Percentiles rank a stretch among this genome's conserved stretches.
phyloP scores from a whole-genome alignment of 1,284 basidiomycete species.

The Boletellus dicymbophilus region DNA sequence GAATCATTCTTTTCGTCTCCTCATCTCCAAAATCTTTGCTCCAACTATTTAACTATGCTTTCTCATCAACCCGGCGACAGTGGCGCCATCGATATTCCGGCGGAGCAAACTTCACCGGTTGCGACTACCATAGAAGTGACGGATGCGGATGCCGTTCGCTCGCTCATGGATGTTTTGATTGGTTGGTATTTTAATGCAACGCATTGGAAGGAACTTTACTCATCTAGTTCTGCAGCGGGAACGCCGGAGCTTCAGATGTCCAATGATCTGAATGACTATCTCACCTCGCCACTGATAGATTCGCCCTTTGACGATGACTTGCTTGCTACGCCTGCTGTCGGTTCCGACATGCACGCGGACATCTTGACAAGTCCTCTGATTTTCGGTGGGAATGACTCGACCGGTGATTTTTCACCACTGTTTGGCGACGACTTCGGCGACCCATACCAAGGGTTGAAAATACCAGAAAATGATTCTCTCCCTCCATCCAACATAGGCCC shows the following conservation, averaged over 20 bases:
- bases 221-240: slow-evolving; percentile 17
- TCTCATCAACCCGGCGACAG: slow-evolving; percentile 37
- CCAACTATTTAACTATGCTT: slow-evolving; percentile 52
- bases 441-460: slow-evolving; percentile 15
- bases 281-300: slow-evolving; percentile 51
- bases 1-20: slow-evolving; percentile 25
- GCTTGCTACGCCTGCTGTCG: slow-evolving; percentile 56
- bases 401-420: slow-evolving; percentile 30
- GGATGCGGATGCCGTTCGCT: slow-evolving; percentile 38
- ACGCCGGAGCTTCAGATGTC: slow-evolving; percentile 40
- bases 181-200: slow-evolving; percentile 28
- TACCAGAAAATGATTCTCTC: slow-evolving; percentile 10
- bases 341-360: slow-evolving; percentile 40
- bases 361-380: slow-evolving; percentile 39
- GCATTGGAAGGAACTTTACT: neutral
- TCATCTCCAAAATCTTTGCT: slow-evolving; percentile 40
- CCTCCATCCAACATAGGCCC: slow-evolving; percentile 35
- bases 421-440: slow-evolving; percentile 20
- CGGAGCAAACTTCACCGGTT: slow-evolving; percentile 14
- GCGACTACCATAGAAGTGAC: slow-evolving; percentile 17
- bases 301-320: slow-evolving; percentile 56
- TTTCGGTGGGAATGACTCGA: slow-evolving; percentile 34
- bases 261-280: slow-evolving; percentile 37
- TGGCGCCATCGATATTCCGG: slow-evolving; percentile 17
- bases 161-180: slow-evolving; percentile 44